These are phyloP conservation scores for Trifolium fragiferum DNA, from an alignment of 306 rosid species.

Conservation along the genomic window DNA sequence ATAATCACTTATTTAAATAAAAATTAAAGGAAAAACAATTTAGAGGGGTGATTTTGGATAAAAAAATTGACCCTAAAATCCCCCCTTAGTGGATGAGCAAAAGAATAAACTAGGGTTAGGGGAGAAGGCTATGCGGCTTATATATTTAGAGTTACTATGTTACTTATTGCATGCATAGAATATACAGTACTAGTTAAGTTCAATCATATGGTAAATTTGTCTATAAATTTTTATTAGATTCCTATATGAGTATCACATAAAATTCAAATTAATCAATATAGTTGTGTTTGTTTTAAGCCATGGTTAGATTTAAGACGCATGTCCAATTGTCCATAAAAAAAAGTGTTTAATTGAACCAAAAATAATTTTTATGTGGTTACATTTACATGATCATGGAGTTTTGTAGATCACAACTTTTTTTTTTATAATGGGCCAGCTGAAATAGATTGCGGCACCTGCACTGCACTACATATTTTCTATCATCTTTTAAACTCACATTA, in stretches of 20 bases:
- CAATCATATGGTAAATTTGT: slow-evolving; percentile 7
- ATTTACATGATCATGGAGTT: slow-evolving; percentile 36
- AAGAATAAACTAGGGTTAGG: too few relatives aligned
- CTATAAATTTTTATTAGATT: slow-evolving; percentile 16
- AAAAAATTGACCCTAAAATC: too few relatives aligned
- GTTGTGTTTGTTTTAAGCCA: neutral
- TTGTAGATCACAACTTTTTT: slow-evolving; percentile 39
- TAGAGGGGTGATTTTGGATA: too few relatives aligned
- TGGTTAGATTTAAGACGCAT: slow-evolving; percentile 32
- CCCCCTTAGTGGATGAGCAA: too few relatives aligned
- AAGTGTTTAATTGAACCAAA: neutral
- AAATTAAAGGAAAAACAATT: too few relatives aligned
- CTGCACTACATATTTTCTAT: slow-evolving; percentile 42
- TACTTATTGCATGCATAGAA: too few relatives aligned
- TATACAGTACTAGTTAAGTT: too few relatives aligned
- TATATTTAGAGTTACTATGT: too few relatives aligned
- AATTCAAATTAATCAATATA: neutral
- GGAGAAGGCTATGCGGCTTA: too few relatives aligned
- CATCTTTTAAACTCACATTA: slow-evolving; percentile 49
- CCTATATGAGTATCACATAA: neutral
- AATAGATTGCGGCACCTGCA: slow-evolving; percentile 45
- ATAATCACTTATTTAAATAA: too few relatives aligned
- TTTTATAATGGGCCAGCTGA: slow-evolving; percentile 45
- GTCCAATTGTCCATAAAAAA: slow-evolving; percentile 25
- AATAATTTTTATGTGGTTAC: neutral